Evolutionary conservation across 257 asterid species (phyloP).

Genomic region (Haberlea rhodopensis): DNA sequence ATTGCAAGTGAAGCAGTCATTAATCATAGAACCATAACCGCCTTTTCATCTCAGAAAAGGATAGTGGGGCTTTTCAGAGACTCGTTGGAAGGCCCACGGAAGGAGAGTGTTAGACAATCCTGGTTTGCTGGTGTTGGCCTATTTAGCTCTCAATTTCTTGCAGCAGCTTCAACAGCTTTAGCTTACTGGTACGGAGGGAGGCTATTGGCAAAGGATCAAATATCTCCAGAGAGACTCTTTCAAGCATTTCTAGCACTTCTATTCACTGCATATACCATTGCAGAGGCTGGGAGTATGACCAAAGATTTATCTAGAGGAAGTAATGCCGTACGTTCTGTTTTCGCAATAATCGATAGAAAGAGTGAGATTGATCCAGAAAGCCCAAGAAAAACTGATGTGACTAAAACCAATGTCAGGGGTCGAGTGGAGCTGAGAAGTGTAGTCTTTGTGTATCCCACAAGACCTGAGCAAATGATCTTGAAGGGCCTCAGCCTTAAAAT

Average conservation of each 20-base stretch:
- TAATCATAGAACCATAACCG: constrained; percentile 64
- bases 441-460: constrained; percentile 61
- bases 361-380: constrained; percentile 61
- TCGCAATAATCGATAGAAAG: constrained; percentile 56
- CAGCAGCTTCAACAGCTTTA: constrained; percentile 73
- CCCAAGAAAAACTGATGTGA: constrained; percentile 34
- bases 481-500: constrained; percentile 58
- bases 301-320: constrained; percentile 77
- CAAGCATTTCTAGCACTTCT: constrained; percentile 73
- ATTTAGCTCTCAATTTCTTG: constrained; percentile 70
- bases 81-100: constrained; percentile 50
- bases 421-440: constrained; percentile 58
- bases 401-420: constrained; percentile 40
- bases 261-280: constrained; percentile 84
- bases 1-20: constrained; percentile 66
- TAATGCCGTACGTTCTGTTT: constrained; percentile 69
- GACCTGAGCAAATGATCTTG: constrained; percentile 57
- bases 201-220: constrained; percentile 39
- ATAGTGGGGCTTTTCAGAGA: constrained; percentile 42
- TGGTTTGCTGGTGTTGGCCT: constrained; percentile 72
- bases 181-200: constrained; percentile 88
- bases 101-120: constrained; percentile 63
- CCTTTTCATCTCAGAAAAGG: constrained; percentile 61
- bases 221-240: constrained; percentile 59
- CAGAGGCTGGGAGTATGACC: constrained; percentile 95